Evolutionary conservation across 2,329 filamentous ascomycete genomes (phyloP).

Genomic region (Arachnopeziza araneosa): DNA sequence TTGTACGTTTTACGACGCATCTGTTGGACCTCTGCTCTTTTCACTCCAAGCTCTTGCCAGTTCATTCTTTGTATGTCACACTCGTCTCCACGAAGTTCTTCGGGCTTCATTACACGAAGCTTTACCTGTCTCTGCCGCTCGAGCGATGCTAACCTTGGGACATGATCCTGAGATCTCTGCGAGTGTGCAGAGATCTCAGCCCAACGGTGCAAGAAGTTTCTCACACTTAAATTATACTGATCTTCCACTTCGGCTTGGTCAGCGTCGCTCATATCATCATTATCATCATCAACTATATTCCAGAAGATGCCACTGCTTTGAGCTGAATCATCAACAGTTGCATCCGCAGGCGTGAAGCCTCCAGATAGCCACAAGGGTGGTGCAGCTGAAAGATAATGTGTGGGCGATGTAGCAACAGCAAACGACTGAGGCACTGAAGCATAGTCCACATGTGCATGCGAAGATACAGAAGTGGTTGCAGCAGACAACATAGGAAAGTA

Average conservation of each 20-base stretch:
- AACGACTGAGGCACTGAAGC: slow-evolving; percentile 5
- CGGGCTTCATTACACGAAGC: slow-evolving; percentile 12
- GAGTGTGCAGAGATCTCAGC: slow-evolving; percentile 6
- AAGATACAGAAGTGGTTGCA: neutral
- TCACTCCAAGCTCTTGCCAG: slow-evolving; percentile 49
- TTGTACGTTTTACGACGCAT: slow-evolving; percentile 44
- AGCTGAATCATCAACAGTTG: slow-evolving; percentile 6
- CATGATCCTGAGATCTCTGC: slow-evolving; percentile 9
- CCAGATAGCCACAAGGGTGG: slow-evolving; percentile 4
- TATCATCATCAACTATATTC: neutral
- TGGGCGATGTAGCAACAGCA: slow-evolving; percentile 3
- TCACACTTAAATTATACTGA: slow-evolving; percentile 42
- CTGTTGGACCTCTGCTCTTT: slow-evolving; percentile 42
- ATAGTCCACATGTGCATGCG: slow-evolving; percentile 2
- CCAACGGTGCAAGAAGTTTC: slow-evolving; percentile 48
- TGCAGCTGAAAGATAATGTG: neutral
- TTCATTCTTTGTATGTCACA: slow-evolving; percentile 56
- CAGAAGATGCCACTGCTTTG: neutral
- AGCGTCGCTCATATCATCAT: slow-evolving; percentile 22
- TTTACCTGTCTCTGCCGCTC: slow-evolving; percentile 7
- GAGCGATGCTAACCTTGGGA: slow-evolving; percentile 17
- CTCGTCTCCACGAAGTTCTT: slow-evolving; percentile 47
- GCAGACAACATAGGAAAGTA: neutral
- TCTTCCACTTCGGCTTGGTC: slow-evolving; percentile 29
- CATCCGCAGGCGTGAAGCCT: slow-evolving; percentile 4